phyloP scores from a whole-genome alignment of 2,329 filamentous ascomycete genomes.

The Podosphaera fusca region DNA sequence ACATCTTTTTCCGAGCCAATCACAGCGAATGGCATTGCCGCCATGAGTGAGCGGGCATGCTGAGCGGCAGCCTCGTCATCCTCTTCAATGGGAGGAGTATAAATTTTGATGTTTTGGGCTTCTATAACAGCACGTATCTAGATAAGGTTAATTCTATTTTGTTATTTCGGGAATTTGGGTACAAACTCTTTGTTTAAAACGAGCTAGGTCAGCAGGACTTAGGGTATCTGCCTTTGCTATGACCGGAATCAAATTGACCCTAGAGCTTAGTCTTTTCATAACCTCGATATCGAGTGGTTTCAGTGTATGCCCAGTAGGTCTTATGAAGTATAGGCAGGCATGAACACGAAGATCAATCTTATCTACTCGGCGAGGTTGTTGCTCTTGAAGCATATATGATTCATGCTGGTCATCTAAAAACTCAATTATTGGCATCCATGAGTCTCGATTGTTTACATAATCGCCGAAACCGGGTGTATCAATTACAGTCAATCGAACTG shows the following conservation, averaged over 20 bases:
- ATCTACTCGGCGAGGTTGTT: conserved; percentile 90
- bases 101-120: conserved; percentile 98
- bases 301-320: conserved; percentile 90
- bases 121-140: conserved; percentile 90
- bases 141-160: conserved; percentile 13
- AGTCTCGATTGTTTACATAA: conserved; percentile 99
- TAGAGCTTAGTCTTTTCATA: conserved; percentile 96
- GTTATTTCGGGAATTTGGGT: background rate
- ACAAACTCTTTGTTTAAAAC: conserved; percentile 83
- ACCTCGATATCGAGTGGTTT: conserved; percentile 99
- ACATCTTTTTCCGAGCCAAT: conserved; percentile 99
- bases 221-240: conserved; percentile 97
- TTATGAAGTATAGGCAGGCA: conserved; percentile 96
- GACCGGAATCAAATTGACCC: conserved; percentile 95
- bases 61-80: conserved; percentile 91
- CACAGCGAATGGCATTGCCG: conserved; percentile 94
- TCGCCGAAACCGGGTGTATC: conserved; percentile 97
- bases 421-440: conserved; percentile 99
- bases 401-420: conserved; percentile 99
- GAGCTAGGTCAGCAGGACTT: conserved; percentile 72
- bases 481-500: conserved; percentile 94
- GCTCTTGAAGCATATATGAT: conserved; percentile 99
- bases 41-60: conserved; percentile 84
- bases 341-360: conserved; percentile 99
- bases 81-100: conserved; percentile 91